A percentile compares a stretch with the other conserved stretches of the same genome.
These are phyloP conservation scores for Rhizomucor miehei DNA, from an alignment of 371 early-diverging fungal species.

Conservation along the genomic window DNA sequence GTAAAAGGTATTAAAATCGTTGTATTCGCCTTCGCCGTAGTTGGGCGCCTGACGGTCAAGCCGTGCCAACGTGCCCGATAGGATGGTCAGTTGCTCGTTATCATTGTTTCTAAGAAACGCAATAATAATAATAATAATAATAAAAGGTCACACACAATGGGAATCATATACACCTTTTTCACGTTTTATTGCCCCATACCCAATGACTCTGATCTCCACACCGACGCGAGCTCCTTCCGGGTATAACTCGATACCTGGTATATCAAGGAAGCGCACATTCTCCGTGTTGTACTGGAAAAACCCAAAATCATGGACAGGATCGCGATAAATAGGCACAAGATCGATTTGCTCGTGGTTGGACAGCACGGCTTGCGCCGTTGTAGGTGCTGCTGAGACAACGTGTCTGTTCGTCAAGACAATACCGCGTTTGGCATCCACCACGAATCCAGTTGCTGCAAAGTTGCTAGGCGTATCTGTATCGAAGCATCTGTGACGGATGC, in stretches of 20 bases:
- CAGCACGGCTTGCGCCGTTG: slow-evolving; percentile 76
- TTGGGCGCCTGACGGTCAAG: slow-evolving; percentile 58
- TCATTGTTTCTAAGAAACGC: slow-evolving; percentile 61
- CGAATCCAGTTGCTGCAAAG: slow-evolving; percentile 86
- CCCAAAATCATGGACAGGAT: slow-evolving; percentile 92
- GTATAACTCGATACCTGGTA: slow-evolving; percentile 66
- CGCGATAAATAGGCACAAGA: slow-evolving; percentile 74
- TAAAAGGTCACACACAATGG: no score
- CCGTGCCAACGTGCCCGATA: slow-evolving; percentile 78
- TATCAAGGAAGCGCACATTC: slow-evolving; percentile 68
- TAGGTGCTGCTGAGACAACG: slow-evolving; percentile 83
- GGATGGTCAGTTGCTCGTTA: slow-evolving; percentile 78
- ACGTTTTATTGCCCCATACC: slow-evolving; percentile 25
- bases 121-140: no score
- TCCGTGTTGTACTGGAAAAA: slow-evolving; percentile 81
- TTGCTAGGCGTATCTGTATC: slow-evolving; percentile 87
- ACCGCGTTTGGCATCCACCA: slow-evolving; percentile 82
- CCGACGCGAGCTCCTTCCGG: slow-evolving; percentile 80
- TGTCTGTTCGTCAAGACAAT: slow-evolving; percentile 91
- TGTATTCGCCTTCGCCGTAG: slow-evolving; percentile 58
- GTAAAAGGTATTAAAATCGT: slow-evolving; percentile 72
- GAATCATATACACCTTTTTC: no score
- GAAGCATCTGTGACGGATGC: slow-evolving; percentile 78
- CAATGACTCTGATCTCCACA: slow-evolving; percentile 80
- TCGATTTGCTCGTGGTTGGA: slow-evolving; percentile 90